Evolutionary conservation across 805 yeast species (phyloP).

Genomic region (Starmerella tilneyi): DNA sequence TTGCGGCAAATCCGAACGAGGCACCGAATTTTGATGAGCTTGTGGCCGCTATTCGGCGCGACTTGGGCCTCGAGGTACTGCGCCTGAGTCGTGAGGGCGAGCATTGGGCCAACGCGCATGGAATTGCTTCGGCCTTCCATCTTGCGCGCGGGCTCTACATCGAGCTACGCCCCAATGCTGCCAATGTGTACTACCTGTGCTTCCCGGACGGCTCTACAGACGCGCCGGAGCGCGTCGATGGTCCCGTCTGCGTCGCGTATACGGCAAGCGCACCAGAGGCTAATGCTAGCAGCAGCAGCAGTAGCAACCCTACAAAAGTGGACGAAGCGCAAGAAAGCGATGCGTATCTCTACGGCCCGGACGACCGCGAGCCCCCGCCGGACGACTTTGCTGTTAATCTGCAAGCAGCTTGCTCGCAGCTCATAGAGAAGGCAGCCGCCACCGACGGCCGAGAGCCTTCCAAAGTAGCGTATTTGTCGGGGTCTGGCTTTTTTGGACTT

Average conservation of each 20-base stretch:
- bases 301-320: too few relatives aligned
- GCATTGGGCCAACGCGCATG: conserved; percentile 53
- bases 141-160: conserved; percentile 56
- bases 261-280: background rate
- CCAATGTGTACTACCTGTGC: conserved; percentile 58
- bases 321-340: background rate
- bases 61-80: conserved; percentile 55
- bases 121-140: conserved; percentile 64
- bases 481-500: conserved; percentile 19
- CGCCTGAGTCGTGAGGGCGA: conserved; percentile 54
- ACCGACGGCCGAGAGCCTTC: background rate
- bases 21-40: conserved; percentile 56
- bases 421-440: background rate
- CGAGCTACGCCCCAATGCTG: conserved; percentile 65
- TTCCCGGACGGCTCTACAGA: conserved; percentile 45
- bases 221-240: conserved; percentile 27
- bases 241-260: background rate
- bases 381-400: background rate
- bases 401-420: background rate
- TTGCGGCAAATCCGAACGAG: conserved; percentile 65
- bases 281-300: background rate
- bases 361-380: conserved; percentile 1
- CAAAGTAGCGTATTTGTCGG: conserved; percentile 13
- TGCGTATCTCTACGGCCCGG: conserved; percentile 3
- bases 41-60: conserved; percentile 44